Percentiles rank a stretch among this genome's conserved stretches.
These are phyloP conservation scores for Blakeslea trispora DNA, from an alignment of 371 early-diverging fungal genomes.

Conservation along the genomic window DNA sequence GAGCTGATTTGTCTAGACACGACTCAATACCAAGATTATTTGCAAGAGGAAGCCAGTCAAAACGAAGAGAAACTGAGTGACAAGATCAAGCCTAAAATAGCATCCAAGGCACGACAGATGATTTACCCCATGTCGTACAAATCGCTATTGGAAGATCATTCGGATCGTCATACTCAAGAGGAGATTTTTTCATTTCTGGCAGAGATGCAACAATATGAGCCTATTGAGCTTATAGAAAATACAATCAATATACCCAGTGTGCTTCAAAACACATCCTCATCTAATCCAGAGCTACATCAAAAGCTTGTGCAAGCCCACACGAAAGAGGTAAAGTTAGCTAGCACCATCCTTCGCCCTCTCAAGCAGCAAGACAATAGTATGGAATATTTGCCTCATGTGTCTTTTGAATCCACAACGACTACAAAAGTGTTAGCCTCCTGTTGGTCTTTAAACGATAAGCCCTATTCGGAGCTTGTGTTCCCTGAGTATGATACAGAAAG, in stretches of 20 bases:
- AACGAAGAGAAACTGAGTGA: not conserved
- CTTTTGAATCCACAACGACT: constrained; percentile 10
- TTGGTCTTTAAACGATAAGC: constrained; percentile 9
- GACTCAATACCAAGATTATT: not conserved
- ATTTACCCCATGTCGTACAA: not conserved
- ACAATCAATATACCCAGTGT: constrained; percentile 6
- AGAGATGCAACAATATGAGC: constrained; percentile 13
- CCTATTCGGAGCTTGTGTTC: not conserved
- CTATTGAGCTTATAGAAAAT: constrained; percentile 3
- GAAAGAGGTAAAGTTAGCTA: constrained; percentile 9
- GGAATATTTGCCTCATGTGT: constrained; percentile 10
- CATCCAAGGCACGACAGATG: constrained; percentile 1
- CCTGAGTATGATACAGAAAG: not conserved
- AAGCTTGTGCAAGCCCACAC: constrained; percentile 14
- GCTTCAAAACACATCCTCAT: not conserved
- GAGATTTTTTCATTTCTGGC: constrained; percentile 10
- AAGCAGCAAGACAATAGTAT: not conserved
- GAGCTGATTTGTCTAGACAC: not conserved
- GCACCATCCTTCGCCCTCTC: constrained; percentile 1
- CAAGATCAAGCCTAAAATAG: not conserved
- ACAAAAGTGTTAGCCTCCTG: constrained; percentile 4
- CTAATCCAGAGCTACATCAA: not conserved
- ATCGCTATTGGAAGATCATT: not conserved
- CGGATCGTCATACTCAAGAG: not conserved
- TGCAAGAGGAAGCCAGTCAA: not conserved